Conservation (phyloP, 306 rosid species). For the Cicer yamashitae region DNA sequence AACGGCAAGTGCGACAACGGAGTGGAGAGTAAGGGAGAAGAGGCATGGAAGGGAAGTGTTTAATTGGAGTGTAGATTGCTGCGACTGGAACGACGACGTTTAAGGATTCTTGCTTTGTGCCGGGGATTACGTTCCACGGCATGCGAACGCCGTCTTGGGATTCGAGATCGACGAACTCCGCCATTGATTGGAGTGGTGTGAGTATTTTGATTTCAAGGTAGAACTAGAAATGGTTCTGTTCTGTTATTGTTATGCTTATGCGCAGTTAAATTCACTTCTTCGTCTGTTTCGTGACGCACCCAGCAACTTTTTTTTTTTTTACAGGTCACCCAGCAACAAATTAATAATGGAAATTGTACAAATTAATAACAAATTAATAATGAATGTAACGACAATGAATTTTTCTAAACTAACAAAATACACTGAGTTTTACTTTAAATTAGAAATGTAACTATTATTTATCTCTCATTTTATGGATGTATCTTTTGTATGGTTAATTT, state of each 20-base stretch:
- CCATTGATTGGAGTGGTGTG: constrained; percentile 50
- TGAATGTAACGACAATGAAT: too few relatives aligned
- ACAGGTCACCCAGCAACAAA: too few relatives aligned
- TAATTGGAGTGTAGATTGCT: constrained; percentile 85
- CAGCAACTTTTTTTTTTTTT: too few relatives aligned
- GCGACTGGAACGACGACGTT: constrained; percentile 82
- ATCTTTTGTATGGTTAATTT: too few relatives aligned
- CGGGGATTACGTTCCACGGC: constrained; percentile 98
- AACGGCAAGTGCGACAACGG: constrained; percentile 93
- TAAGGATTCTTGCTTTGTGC: constrained; percentile 75
- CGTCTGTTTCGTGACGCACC: too few relatives aligned
- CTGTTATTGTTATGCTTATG: neutral
- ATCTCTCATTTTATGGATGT: too few relatives aligned
- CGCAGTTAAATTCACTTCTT: constrained; percentile 21
- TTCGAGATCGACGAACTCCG: constrained; percentile 88
- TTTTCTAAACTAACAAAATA: too few relatives aligned
- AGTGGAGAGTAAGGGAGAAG: constrained; percentile 79
- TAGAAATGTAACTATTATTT: too few relatives aligned
- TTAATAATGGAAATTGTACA: too few relatives aligned
- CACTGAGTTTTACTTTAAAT: too few relatives aligned
- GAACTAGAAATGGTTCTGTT: neutral
- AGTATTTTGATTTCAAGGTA: neutral
- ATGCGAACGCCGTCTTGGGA: constrained; percentile 95
- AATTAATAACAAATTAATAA: too few relatives aligned
- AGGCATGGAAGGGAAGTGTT: constrained; percentile 70